Percentiles rank a stretch among this genome's conserved stretches.
phyloP scores from a whole-genome alignment of 441 rosid genomes.

The Erodium trifolium region DNA sequence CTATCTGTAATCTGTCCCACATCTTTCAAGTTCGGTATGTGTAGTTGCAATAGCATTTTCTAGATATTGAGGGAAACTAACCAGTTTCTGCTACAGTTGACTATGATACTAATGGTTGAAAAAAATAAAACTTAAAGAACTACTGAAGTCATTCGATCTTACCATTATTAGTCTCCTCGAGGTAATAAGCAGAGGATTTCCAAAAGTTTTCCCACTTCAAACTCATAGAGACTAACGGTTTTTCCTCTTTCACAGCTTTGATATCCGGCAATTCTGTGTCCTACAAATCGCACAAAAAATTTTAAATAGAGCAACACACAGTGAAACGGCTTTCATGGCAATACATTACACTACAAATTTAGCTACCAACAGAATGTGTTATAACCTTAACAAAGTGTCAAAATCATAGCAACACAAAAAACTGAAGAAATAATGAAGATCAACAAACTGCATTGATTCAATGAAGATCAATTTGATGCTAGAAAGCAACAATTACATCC shows the following conservation, averaged over 20 bases:
- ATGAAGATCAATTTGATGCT: background rate
- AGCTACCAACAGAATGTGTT: background rate
- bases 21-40: background rate
- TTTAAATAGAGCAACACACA: background rate
- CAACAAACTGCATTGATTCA: constrained; percentile 1
- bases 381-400: background rate
- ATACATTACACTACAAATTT: background rate
- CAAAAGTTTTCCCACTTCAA: background rate
- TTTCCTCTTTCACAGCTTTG: background rate
- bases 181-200: constrained; percentile 8
- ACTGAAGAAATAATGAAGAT: background rate
- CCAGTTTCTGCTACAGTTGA: background rate
- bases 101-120: background rate
- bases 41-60: too few species aligned
- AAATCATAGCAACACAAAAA: background rate
- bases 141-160: background rate
- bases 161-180: background rate
- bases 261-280: background rate
- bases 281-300: background rate
- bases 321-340: background rate
- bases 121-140: background rate
- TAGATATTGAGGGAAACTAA: background rate
- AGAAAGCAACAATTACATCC: background rate
- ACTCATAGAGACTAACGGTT: background rate
- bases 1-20: background rate